Base-by-base conservation (phyloP, 2,329 filamentous ascomycete genomes). In the Aspergillus eucalypticola region DNA sequence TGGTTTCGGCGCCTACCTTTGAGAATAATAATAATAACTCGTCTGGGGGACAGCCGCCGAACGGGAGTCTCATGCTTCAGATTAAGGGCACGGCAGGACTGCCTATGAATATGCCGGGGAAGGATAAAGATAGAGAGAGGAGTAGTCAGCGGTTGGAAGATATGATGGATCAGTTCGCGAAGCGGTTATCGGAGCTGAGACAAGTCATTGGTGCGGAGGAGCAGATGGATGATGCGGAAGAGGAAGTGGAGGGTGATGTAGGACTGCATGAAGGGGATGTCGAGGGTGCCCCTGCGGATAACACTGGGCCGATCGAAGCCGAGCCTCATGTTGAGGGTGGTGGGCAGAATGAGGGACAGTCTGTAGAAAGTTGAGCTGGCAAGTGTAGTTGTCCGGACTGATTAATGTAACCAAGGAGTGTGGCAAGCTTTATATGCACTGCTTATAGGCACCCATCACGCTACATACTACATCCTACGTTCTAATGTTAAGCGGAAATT, bases 1-100 rank as follows among this genome's bases (percentile, higher is more conserved):
- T 90, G 8, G 77, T 79, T 7, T 79, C 81, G 8, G 88, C 88
- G 15, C 88, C 88, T 1, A 88, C 85, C 2, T 90, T 87, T 71
- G 84, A 85, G 46, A 81, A 80, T 46, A 79, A 80, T 42, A 81
- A 80, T 46, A 79, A 80, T 44, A 79, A 76, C 25, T 85, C 86
- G 50, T 79, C 86, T 1, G 76, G 76, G 53, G 66, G 70, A 76
- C 82, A 13, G n/a, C 69, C 86, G 19, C 80, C 76, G 52, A 82
- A 73, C 27, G 76, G 71, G 38, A 69, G 73, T 7, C 59, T 80
- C 58, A 81, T 81, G 79, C 68, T 82, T 21, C 75, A 77, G 56
- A 78, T 81, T 21, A 72, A 78, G 44, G 79, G 79, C 15, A 77
- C 75, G 1, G 64, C 71, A 0, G 77, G 75, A 2, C 58, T 75